phyloP scores from a whole-genome alignment of 441 rosid genomes.

The Erodium moschatum region DNA sequence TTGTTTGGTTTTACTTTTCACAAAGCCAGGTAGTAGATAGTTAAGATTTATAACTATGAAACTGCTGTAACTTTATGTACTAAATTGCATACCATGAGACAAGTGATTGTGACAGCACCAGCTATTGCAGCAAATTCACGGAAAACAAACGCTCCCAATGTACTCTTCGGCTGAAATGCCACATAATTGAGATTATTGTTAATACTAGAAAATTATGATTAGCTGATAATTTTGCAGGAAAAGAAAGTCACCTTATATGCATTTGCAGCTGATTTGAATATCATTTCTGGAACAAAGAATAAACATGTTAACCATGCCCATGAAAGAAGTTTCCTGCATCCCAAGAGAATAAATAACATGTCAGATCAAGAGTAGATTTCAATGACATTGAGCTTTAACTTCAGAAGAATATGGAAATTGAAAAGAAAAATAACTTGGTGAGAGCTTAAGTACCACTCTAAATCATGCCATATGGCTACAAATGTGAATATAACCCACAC shows the following conservation, averaged over 20 bases:
- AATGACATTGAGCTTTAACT: conserved; percentile 8
- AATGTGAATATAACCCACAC: conserved; percentile 89
- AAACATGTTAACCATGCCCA: conserved; percentile 99
- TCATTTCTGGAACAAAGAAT: conserved; percentile 81
- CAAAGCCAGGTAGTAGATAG: too few relatives aligned
- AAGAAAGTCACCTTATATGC: conserved; percentile 45
- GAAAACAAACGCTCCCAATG: conserved; percentile 43
- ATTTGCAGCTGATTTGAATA: conserved; percentile 61
- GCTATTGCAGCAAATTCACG: conserved; percentile 65
- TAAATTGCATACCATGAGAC: conserved; percentile 58
- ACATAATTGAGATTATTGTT: background rate
- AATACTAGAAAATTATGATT: background rate
- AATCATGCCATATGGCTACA: conserved; percentile 95
- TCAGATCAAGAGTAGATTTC: conserved; percentile 20
- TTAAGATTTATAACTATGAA: too few relatives aligned
- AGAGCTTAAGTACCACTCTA: conserved; percentile 61
- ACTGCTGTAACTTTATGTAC: too few relatives aligned
- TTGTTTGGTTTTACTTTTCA: too few relatives aligned
- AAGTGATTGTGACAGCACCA: conserved; percentile 79
- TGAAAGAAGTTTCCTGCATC: conserved; percentile 82
- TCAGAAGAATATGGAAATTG: conserved; percentile 5
- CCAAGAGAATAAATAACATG: conserved; percentile 24
- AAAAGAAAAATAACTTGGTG: background rate
- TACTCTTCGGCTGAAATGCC: conserved; percentile 46
- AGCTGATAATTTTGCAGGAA: conserved; percentile 8